Conservation (phyloP, 2,329 filamentous ascomycete species). For the Diaporthe humulicola region DNA sequence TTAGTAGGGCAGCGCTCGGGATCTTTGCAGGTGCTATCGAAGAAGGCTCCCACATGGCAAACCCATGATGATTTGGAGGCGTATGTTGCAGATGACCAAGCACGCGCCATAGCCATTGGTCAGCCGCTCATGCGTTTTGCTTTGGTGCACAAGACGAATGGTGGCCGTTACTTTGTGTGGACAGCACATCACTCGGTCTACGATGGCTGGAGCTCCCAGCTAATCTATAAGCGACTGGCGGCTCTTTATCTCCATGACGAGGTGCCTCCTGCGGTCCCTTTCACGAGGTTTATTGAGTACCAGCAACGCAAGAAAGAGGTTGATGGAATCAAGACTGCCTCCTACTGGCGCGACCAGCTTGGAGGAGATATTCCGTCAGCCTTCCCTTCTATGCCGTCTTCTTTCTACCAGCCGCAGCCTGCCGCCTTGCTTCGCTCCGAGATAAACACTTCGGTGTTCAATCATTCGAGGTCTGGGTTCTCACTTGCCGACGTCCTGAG, state of each 20-base stretch:
- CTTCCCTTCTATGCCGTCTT: not conserved
- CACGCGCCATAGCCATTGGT: not conserved
- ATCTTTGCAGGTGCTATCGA: not conserved
- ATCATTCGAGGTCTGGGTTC: not conserved
- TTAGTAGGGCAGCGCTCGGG: not conserved
- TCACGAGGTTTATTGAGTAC: not conserved
- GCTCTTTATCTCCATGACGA: not conserved
- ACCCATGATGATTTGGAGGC: not conserved
- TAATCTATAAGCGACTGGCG: not conserved
- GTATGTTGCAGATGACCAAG: not conserved
- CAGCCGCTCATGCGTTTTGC: not conserved
- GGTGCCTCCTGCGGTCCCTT: not conserved
- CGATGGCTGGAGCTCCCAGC: not conserved
- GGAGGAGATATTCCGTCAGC: not conserved
- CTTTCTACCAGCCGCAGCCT: not conserved
- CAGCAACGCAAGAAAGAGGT: not conserved
- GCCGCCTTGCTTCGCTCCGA: not conserved
- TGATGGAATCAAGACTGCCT: not conserved
- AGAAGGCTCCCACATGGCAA: not conserved
- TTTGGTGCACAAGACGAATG: not conserved
- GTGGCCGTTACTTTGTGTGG: not conserved
- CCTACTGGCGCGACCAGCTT: not conserved
- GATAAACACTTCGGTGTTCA: not conserved
- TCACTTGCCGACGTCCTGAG: not conserved
- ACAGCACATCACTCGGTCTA: not conserved